Percentiles rank a stretch among this genome's conserved stretches.
Conservation (phyloP, 345 rosid species). For the Salix koriyanagi region DNA sequence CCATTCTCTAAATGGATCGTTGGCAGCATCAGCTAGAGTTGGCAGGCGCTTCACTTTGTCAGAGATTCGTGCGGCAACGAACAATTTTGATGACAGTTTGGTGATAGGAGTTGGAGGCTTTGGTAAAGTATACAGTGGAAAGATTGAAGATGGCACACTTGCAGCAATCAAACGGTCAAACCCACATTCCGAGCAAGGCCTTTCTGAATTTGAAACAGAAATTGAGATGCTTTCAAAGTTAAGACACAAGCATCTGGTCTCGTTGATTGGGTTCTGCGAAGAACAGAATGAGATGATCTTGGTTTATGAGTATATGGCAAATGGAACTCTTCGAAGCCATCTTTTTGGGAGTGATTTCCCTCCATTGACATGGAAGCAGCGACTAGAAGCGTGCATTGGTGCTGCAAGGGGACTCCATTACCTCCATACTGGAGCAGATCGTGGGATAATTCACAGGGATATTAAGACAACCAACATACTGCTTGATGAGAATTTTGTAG, state of each 20-base stretch:
- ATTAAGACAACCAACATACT: slow-evolving; percentile 86
- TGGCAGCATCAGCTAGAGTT: slow-evolving; percentile 38
- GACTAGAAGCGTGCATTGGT: slow-evolving; percentile 76
- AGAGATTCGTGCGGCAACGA: slow-evolving; percentile 73
- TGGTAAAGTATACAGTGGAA: slow-evolving; percentile 83
- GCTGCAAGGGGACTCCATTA: slow-evolving; percentile 87
- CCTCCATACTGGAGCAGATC: slow-evolving; percentile 86
- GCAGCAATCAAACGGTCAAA: slow-evolving; percentile 83
- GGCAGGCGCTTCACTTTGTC: slow-evolving; percentile 65
- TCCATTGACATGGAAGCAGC: slow-evolving; percentile 76
- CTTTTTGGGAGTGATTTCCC: slow-evolving; percentile 68
- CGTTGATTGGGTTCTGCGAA: slow-evolving; percentile 86
- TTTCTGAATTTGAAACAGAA: slow-evolving; percentile 80
- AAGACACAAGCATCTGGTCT: slow-evolving; percentile 84
- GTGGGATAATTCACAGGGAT: slow-evolving; percentile 85
- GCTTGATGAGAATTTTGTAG: slow-evolving; percentile 69
- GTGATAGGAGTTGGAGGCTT: slow-evolving; percentile 87
- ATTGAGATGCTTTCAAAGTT: slow-evolving; percentile 86
- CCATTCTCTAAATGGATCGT: slow-evolving; percentile 31
- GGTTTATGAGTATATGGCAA: slow-evolving; percentile 91
- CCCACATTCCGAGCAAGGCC: slow-evolving; percentile 91
- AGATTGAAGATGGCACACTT: slow-evolving; percentile 65
- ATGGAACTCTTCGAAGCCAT: slow-evolving; percentile 81
- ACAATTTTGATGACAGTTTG: slow-evolving; percentile 68
- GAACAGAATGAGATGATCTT: slow-evolving; percentile 86